Percentiles rank a stretch among this genome's conserved stretches.
Evolutionary conservation across 1,139 yeast genomes (phyloP).

Genomic region (Pichia terricola): DNA sequence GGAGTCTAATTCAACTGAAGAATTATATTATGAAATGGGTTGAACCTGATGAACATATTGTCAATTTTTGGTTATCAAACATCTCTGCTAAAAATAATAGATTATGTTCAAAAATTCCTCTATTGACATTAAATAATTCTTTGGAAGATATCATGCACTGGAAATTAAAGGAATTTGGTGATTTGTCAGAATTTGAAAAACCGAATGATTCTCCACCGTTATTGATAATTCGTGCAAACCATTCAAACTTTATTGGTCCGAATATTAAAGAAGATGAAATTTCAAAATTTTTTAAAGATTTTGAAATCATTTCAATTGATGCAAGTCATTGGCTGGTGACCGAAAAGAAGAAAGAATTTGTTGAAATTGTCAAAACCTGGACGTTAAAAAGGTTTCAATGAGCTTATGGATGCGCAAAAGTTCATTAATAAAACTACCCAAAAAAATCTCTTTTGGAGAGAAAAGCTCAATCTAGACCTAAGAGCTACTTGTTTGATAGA

Average conservation of each 20-base stretch:
- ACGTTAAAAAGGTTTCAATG: constrained; percentile 45
- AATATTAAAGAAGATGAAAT: constrained; percentile 45
- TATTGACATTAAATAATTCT: constrained; percentile 53
- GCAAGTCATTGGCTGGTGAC: constrained; percentile 89
- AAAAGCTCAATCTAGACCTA: no score
- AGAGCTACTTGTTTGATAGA: no score
- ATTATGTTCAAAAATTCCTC: constrained; percentile 43
- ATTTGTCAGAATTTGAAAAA: constrained; percentile 37
- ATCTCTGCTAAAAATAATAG: constrained; percentile 22
- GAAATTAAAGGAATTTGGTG: constrained; percentile 41
- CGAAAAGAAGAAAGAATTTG: constrained; percentile 62
- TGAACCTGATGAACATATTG: constrained; percentile 48
- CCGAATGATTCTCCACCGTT: constrained; percentile 44
- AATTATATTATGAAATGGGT: constrained; percentile 50
- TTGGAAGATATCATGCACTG: constrained; percentile 46
- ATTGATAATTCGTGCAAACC: constrained; percentile 54
- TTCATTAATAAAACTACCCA: no score
- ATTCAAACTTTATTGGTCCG: constrained; percentile 20
- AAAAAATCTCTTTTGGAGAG: no score
- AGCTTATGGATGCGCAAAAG: neutral
- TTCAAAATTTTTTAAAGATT: constrained; percentile 64
- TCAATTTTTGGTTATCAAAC: constrained; percentile 70
- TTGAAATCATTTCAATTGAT: constrained; percentile 59
- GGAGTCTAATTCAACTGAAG: constrained; percentile 28
- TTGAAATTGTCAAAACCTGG: constrained; percentile 41